Evolutionary conservation across 192 early-diverging fungal species (phyloP).

Genomic region (Backusella luteola): DNA sequence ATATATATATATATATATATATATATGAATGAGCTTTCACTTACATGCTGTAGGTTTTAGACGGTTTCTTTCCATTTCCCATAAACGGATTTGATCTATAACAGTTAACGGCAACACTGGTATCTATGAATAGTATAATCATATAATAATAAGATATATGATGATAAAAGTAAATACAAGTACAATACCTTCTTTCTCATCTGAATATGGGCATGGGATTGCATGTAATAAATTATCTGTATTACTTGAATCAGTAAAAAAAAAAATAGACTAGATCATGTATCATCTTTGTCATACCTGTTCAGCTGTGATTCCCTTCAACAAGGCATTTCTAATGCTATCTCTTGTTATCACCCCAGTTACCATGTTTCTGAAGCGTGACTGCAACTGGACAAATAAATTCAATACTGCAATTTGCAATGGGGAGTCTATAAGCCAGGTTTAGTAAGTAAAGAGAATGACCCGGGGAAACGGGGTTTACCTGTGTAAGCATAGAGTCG

Average conservation of each 20-base stretch:
- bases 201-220: conserved; percentile 88
- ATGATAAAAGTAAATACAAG: neutral
- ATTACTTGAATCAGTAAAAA: neutral
- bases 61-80: conserved; percentile 94
- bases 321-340: conserved; percentile 77
- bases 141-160: neutral
- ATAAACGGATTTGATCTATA: conserved; percentile 91
- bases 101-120: conserved; percentile 90
- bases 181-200: conserved; percentile 70
- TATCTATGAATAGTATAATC: conserved; percentile 27
- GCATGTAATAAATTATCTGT: conserved; percentile 87
- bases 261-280: neutral
- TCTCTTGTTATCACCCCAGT: conserved; percentile 85
- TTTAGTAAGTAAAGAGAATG: neutral
- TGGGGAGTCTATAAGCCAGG: conserved; percentile 59
- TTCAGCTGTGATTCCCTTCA: conserved; percentile 89
- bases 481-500: conserved; percentile 92
- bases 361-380: conserved; percentile 91
- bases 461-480: conserved; percentile 19
- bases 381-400: conserved; percentile 81
- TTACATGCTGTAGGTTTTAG: conserved; percentile 50
- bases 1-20: no score
- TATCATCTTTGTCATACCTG: conserved; percentile 51
- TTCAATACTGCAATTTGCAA: conserved; percentile 92
- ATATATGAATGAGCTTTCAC: neutral